Evolutionary conservation across 208 protist species (phyloP).

Genomic region (Perkinsela sp.): DNA sequence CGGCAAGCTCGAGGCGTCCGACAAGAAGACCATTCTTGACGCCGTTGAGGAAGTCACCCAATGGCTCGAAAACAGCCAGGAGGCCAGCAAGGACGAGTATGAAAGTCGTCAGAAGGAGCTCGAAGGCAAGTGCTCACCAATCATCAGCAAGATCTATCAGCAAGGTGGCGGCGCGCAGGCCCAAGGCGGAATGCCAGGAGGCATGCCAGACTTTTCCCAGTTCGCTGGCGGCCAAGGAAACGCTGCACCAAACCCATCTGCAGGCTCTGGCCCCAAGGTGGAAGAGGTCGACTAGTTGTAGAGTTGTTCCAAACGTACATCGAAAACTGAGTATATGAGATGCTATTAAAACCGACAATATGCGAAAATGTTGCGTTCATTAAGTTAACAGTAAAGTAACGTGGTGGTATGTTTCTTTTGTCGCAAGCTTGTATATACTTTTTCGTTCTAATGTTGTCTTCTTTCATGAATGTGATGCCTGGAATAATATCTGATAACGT

Average conservation of each 20-base stretch:
- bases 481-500: too few relatives aligned
- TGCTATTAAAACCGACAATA: too few relatives aligned
- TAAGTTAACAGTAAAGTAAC: too few relatives aligned
- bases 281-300: constrained; percentile 3
- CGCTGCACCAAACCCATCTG: not conserved
- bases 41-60: constrained; percentile 61
- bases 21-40: constrained; percentile 45
- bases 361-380: too few relatives aligned
- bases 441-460: too few relatives aligned
- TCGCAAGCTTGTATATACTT: too few relatives aligned
- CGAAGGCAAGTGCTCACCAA: constrained; percentile 56
- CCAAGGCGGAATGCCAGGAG: constrained; percentile 2
- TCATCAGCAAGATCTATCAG: constrained; percentile 78
- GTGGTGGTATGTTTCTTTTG: too few relatives aligned
- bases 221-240: constrained; percentile 1
- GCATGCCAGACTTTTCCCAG: constrained; percentile 1
- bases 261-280: constrained; percentile 1
- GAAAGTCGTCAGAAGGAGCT: constrained; percentile 62
- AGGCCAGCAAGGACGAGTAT: constrained; percentile 73
- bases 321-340: too few relatives aligned
- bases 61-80: constrained; percentile 78
- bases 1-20: constrained; percentile 60
- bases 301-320: too few relatives aligned
- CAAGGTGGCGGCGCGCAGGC: constrained; percentile 9
- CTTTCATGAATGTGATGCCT: too few relatives aligned